A percentile compares a stretch with the other conserved stretches of the same genome.
These are phyloP conservation scores for Hyphopichia wangnamkhiaoensis DNA, from an alignment of 1,139 yeast genomes.

Conservation along the genomic window DNA sequence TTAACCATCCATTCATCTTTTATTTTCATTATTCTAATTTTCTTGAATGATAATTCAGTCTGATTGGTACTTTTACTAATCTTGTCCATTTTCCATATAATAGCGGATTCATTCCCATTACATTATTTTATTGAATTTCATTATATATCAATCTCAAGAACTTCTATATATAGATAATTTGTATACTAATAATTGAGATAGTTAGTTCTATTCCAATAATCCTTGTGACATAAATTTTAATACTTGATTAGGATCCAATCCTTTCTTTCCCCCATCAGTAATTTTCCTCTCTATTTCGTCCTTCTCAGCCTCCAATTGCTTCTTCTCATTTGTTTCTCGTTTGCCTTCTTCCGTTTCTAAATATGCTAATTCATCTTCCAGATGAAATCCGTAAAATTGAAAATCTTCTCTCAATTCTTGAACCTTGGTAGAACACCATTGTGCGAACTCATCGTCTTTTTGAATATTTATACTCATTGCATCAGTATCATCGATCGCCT, in stretches of 20 bases:
- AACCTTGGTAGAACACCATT: slow-evolving; percentile 61
- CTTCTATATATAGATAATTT: background rate
- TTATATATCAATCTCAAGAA: too few relatives aligned
- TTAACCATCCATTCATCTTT: too few relatives aligned
- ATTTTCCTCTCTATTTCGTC: slow-evolving; percentile 29
- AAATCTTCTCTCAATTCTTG: slow-evolving; percentile 56
- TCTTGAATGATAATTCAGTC: too few relatives aligned
- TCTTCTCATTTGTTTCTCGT: slow-evolving; percentile 28
- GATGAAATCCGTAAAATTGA: slow-evolving; percentile 61
- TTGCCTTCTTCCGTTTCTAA: slow-evolving; percentile 45
- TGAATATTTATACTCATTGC: slow-evolving; percentile 28
- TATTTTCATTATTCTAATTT: too few relatives aligned
- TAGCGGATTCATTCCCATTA: too few relatives aligned
- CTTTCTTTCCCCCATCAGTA: slow-evolving; percentile 33
- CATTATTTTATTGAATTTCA: too few relatives aligned
- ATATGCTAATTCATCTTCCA: slow-evolving; percentile 47
- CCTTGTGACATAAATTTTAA: slow-evolving; percentile 47
- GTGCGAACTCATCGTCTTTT: slow-evolving; percentile 56
- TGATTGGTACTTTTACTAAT: too few relatives aligned
- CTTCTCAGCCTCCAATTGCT: slow-evolving; percentile 26
- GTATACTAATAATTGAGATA: background rate
- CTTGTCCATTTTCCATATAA: too few relatives aligned
- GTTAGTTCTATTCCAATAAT: slow-evolving; percentile 13
- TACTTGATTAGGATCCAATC: slow-evolving; percentile 39
- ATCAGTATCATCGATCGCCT: slow-evolving; percentile 44